Percentiles rank a stretch among this genome's conserved stretches.
These are phyloP conservation scores for Dactylellina parvicollis DNA, from an alignment of 2,329 filamentous ascomycete genomes.

Conservation along the genomic window DNA sequence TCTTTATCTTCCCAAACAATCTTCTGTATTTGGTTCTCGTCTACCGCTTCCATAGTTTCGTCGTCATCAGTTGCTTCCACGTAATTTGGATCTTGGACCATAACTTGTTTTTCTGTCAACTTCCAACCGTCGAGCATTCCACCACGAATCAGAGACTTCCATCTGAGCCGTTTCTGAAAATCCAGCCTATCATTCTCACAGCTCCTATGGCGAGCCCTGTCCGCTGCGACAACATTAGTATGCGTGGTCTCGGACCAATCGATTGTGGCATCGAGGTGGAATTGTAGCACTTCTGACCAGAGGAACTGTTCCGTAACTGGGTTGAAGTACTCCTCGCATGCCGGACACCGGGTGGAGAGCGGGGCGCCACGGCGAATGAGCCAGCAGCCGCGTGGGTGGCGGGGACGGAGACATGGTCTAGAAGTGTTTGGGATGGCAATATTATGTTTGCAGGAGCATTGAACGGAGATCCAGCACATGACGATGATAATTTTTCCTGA, in stretches of 20 bases:
- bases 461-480: conserved; percentile 44
- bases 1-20: conserved; percentile 1
- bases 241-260: conserved; percentile 39
- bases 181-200: conserved; percentile 37
- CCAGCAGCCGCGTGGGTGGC: conserved; percentile 47
- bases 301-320: conserved; percentile 25
- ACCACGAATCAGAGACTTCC: conserved; percentile 18
- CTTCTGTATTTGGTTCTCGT: not conserved
- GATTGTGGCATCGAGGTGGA: conserved; percentile 2
- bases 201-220: conserved; percentile 18
- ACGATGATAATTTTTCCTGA: not conserved
- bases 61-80: not conserved
- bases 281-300: conserved; percentile 33
- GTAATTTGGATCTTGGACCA: conserved; percentile 8
- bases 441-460: conserved; percentile 43
- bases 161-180: conserved; percentile 10
- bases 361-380: conserved; percentile 44
- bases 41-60: conserved; percentile 22
- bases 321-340: conserved; percentile 28
- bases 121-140: conserved; percentile 26
- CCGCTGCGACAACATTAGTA: conserved; percentile 23
- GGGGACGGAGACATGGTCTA: conserved; percentile 34
- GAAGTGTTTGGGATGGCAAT: conserved; percentile 26
- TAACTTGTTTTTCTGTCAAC: conserved; percentile 9
- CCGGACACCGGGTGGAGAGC: conserved; percentile 10